These are phyloP conservation scores for Escovopsis sp. DNA, from an alignment of 2,329 filamentous ascomycete species.

Conservation along the genomic window DNA sequence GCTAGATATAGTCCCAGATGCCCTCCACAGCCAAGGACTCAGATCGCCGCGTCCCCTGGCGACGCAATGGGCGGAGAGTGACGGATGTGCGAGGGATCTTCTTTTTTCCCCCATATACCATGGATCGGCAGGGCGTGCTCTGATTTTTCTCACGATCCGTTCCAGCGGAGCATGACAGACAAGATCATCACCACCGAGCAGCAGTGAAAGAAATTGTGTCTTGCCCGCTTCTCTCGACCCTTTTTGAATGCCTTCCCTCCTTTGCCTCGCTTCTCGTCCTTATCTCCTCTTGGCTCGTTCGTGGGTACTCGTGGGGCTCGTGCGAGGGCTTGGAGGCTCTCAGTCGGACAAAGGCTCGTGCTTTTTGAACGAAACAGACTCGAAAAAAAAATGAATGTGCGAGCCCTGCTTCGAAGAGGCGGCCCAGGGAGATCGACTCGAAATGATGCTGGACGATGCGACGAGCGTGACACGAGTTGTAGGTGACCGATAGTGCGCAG, in stretches of 20 bases:
- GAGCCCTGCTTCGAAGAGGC: too few relatives aligned
- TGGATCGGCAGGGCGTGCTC: constrained; percentile 6
- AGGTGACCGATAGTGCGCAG: neutral
- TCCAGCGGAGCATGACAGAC: constrained; percentile 10
- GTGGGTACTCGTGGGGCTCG: constrained; percentile 1
- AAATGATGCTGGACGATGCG: constrained; percentile 1
- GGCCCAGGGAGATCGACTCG: neutral
- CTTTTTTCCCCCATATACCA: constrained; percentile 5
- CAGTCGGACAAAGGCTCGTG: neutral
- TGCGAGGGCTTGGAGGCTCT: neutral
- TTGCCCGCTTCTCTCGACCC: too few relatives aligned
- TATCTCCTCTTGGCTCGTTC: too few relatives aligned
- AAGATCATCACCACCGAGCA: constrained; percentile 11
- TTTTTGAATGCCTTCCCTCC: too few relatives aligned
- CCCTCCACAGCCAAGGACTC: constrained; percentile 5
- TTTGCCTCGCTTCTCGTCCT: too few relatives aligned
- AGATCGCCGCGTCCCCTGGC: constrained; percentile 7
- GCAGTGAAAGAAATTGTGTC: constrained; percentile 1
- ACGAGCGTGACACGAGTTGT: neutral
- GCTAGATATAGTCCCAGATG: constrained; percentile 1
- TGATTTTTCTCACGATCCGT: constrained; percentile 5
- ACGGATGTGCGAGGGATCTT: constrained; percentile 4
- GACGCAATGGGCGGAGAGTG: constrained; percentile 6
- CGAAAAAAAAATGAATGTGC: too few relatives aligned
- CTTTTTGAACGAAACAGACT: too few relatives aligned